A percentile compares a stretch with the other conserved stretches of the same genome.
These are phyloP conservation scores for Rhizopogon sp. DNA, from an alignment of 768 basidiomycete genomes.

Conservation along the genomic window DNA sequence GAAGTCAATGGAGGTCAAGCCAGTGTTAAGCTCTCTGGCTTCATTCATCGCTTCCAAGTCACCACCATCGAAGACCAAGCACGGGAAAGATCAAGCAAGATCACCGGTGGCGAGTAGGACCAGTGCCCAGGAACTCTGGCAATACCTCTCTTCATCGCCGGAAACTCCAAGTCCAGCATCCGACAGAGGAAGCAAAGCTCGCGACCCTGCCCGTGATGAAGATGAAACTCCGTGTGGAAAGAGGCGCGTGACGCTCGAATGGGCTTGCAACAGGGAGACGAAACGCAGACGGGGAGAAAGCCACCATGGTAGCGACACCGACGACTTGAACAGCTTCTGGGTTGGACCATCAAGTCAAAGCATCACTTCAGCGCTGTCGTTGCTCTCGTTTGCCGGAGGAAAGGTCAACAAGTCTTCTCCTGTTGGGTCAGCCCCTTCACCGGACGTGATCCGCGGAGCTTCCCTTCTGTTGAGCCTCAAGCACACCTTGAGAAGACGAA, in stretches of 20 bases:
- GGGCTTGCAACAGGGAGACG: conserved; percentile 38
- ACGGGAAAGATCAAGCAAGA: neutral
- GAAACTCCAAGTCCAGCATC: neutral
- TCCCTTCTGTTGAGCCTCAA: conserved; percentile 24
- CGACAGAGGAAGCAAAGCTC: neutral
- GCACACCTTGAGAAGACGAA: conserved; percentile 16
- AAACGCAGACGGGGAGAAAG: conserved; percentile 29
- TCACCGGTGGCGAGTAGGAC: neutral
- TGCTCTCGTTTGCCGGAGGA: conserved; percentile 23
- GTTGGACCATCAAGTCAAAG: conserved; percentile 4
- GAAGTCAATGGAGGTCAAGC: conserved; percentile 14
- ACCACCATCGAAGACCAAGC: neutral
- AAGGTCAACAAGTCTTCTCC: neutral
- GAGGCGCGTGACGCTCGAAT: conserved; percentile 34
- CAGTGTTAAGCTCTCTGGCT: conserved; percentile 16
- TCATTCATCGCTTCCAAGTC: conserved; percentile 8
- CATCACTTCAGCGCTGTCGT: conserved; percentile 23
- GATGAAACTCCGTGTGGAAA: conserved; percentile 11
- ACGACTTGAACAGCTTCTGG: neutral
- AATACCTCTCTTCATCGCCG: conserved; percentile 6
- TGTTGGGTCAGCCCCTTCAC: conserved; percentile 1
- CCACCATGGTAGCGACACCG: neutral
- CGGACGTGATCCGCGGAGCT: conserved; percentile 23
- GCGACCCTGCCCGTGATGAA: neutral
- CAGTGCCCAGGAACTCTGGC: neutral